These are phyloP conservation scores for Ascochyta viciae-villosae DNA, from an alignment of 2,329 filamentous ascomycete species.

Conservation along the genomic window DNA sequence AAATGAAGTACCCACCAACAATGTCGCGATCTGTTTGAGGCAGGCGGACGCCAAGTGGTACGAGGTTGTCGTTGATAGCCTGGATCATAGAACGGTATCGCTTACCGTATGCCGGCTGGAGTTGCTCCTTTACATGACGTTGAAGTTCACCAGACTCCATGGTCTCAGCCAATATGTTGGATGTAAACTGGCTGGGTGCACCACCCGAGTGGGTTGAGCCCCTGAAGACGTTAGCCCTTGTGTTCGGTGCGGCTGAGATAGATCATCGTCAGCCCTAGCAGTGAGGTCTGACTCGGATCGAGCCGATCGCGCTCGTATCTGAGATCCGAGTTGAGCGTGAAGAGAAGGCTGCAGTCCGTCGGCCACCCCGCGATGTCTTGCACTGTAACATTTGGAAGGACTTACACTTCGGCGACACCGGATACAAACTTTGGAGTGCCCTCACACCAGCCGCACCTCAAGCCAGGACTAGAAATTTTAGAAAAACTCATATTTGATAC, in stretches of 20 bases:
- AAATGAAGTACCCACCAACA: conserved; percentile 86
- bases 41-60: conserved; percentile 66
- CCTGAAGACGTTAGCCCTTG: conserved; percentile 47
- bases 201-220: conserved; percentile 67
- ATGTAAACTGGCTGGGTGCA: conserved; percentile 65
- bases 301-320: conserved; percentile 1
- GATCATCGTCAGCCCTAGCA: conserved; percentile 6
- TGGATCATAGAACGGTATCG: conserved; percentile 63
- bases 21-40: conserved; percentile 55
- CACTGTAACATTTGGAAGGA: neutral
- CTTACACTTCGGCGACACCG: conserved; percentile 66
- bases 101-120: conserved; percentile 63
- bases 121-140: conserved; percentile 58
- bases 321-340: neutral
- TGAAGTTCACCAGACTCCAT: conserved; percentile 61
- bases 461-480: conserved; percentile 83
- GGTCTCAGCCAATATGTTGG: conserved; percentile 63
- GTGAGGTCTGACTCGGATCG: neutral
- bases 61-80: conserved; percentile 66
- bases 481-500: conserved; percentile 89
- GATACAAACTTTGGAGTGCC: conserved; percentile 67
- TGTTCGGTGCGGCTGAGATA: conserved; percentile 11
- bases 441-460: conserved; percentile 89
- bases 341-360: neutral
- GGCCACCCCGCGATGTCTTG: neutral